Conservation (phyloP, 352 stramenopile genomes). For the Globisporangium camurandrum region DNA sequence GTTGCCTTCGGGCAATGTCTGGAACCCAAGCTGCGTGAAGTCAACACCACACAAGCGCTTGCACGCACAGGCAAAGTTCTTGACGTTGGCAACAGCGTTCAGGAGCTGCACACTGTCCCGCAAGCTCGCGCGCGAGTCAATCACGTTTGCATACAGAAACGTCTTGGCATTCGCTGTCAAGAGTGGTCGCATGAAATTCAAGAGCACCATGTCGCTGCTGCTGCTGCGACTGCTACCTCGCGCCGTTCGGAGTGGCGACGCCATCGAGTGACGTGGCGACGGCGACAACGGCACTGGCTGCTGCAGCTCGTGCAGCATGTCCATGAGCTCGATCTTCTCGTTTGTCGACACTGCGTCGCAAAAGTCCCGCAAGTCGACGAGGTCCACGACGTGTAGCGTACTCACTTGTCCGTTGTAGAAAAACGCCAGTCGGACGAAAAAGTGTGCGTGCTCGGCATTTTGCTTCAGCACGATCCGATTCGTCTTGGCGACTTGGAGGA, state of each 20-base stretch:
- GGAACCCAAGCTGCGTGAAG: constrained; percentile 45
- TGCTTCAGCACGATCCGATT: constrained; percentile 69
- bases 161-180: constrained; percentile 51
- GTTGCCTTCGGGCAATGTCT: constrained; percentile 16
- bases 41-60: constrained; percentile 36
- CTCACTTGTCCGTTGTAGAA: constrained; percentile 54
- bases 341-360: constrained; percentile 27
- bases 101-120: constrained; percentile 55
- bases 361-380: constrained; percentile 59
- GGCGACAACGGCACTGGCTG: constrained; percentile 13
- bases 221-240: not conserved
- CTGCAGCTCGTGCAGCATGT: constrained; percentile 42
- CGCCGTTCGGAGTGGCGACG: not conserved
- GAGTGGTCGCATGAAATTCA: constrained; percentile 57
- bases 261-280: constrained; percentile 7
- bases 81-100: constrained; percentile 55
- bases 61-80: constrained; percentile 45
- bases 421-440: constrained; percentile 64
- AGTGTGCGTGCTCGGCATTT: constrained; percentile 49
- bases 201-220: constrained; percentile 24
- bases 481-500: constrained; percentile 62
- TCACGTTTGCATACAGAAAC: constrained; percentile 62
- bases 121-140: constrained; percentile 58
- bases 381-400: constrained; percentile 54
- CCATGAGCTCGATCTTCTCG: constrained; percentile 57